phyloP scores from a whole-genome alignment of 306 rosid genomes.

The Castanea mollissima region DNA sequence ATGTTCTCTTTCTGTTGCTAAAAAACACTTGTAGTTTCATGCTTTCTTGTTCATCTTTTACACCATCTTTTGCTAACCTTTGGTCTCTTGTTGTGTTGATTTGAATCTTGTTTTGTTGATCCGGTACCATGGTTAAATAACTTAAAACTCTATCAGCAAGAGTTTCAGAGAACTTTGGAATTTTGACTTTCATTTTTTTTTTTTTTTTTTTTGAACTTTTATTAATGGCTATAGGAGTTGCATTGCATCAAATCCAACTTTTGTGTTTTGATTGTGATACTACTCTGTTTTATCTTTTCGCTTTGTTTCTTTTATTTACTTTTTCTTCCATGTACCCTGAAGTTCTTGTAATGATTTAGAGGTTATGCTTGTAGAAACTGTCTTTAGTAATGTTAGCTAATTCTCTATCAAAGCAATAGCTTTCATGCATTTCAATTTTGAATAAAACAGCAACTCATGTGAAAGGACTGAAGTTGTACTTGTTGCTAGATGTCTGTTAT shows the following conservation, averaged over 20 bases:
- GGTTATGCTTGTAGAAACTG: background rate
- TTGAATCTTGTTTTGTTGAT: background rate
- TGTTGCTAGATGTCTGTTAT: background rate
- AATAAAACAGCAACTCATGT: no score
- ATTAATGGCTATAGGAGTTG: background rate
- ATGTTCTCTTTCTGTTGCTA: conserved; percentile 9
- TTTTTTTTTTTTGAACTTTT: background rate
- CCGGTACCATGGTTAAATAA: background rate
- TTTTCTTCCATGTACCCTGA: no score
- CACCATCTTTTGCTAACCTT: background rate
- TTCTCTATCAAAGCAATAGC: background rate
- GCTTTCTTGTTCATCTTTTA: background rate
- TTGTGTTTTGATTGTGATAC: background rate
- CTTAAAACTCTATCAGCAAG: background rate
- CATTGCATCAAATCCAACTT: background rate
- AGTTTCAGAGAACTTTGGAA: background rate
- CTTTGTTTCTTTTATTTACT: background rate
- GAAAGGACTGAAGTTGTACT: background rate
- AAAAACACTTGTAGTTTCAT: background rate
- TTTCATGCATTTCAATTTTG: no score
- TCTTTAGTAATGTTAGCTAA: background rate
- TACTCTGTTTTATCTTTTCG: background rate
- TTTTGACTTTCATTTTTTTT: background rate
- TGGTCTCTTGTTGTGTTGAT: background rate
- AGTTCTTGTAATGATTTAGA: background rate